Evolutionary conservation across 768 basidiomycete genomes (phyloP).

Genomic region (Pluteus cervinus): DNA sequence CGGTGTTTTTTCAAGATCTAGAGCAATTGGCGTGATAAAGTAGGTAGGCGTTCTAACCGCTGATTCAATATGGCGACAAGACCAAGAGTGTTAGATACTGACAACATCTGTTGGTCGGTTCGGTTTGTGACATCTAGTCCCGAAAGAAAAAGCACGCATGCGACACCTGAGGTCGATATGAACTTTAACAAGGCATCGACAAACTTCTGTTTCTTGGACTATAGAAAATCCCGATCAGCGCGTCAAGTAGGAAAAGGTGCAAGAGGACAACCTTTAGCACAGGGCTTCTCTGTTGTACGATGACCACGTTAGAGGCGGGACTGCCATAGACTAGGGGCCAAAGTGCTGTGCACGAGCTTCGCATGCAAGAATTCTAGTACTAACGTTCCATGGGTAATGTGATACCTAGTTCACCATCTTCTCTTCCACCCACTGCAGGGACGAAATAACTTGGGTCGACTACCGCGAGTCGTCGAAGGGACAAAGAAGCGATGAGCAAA

Average conservation of each 20-base stretch:
- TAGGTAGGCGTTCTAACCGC: background rate
- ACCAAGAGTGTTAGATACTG: constrained; percentile 16
- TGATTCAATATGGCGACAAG: background rate
- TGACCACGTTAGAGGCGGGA: constrained; percentile 38
- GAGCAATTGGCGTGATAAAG: constrained; percentile 59
- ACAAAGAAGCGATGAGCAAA: constrained; percentile 62
- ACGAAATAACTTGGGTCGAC: constrained; percentile 59
- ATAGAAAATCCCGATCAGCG: constrained; percentile 6
- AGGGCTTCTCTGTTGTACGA: constrained; percentile 78
- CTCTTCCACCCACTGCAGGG: constrained; percentile 69
- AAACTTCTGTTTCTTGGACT: constrained; percentile 70
- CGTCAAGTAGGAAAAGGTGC: background rate
- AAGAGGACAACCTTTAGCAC: constrained; percentile 47
- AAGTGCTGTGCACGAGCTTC: constrained; percentile 4
- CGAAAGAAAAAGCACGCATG: constrained; percentile 56
- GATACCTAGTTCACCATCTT: constrained; percentile 53
- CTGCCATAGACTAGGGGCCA: constrained; percentile 56
- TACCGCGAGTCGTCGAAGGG: constrained; percentile 52
- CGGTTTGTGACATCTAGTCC: constrained; percentile 73
- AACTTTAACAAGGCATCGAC: constrained; percentile 52
- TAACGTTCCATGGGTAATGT: constrained; percentile 74
- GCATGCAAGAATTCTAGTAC: constrained; percentile 16
- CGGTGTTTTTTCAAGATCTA: constrained; percentile 42
- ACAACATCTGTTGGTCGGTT: constrained; percentile 77
- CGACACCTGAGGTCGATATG: constrained; percentile 41